These are phyloP conservation scores for Trichoderma gamsii DNA, from an alignment of 495 filamentous ascomycete genomes.

Conservation along the genomic window DNA sequence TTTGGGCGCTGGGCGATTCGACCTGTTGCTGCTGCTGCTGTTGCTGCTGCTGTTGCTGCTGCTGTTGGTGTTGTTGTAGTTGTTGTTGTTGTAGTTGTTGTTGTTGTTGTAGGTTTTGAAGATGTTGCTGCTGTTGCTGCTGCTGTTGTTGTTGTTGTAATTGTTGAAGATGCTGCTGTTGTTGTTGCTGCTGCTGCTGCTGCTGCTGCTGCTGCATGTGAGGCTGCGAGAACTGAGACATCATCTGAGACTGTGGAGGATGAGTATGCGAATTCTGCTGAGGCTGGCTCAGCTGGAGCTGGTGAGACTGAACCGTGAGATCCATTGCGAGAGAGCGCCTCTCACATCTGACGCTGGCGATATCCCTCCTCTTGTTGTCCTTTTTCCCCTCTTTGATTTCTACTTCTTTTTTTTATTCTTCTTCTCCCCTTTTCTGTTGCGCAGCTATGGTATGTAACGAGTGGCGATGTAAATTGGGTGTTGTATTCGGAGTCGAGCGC, in stretches of 20 bases:
- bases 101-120: not conserved
- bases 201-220: conserved; percentile 4
- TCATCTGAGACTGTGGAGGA: not conserved
- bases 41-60: conserved; percentile 10
- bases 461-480: not conserved
- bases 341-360: not conserved
- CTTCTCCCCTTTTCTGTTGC: not conserved
- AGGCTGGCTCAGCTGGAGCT: conserved; percentile 10
- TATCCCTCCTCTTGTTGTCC: not conserved
- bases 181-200: conserved; percentile 5
- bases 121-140: conserved; percentile 9
- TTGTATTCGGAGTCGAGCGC: too few species aligned
- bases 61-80: conserved; percentile 6
- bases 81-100: not conserved
- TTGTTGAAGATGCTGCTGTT: not conserved
- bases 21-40: conserved; percentile 5
- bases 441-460: not conserved
- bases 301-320: not conserved
- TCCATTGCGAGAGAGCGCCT: conserved; percentile 1
- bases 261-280: not conserved
- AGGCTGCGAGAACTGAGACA: conserved; percentile 11
- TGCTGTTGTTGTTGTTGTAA: not conserved
- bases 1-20: not conserved
- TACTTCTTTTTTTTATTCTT: not conserved
- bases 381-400: not conserved